phyloP scores from a whole-genome alignment of 495 filamentous ascomycete species.

The Lentithecium fluviatile region DNA sequence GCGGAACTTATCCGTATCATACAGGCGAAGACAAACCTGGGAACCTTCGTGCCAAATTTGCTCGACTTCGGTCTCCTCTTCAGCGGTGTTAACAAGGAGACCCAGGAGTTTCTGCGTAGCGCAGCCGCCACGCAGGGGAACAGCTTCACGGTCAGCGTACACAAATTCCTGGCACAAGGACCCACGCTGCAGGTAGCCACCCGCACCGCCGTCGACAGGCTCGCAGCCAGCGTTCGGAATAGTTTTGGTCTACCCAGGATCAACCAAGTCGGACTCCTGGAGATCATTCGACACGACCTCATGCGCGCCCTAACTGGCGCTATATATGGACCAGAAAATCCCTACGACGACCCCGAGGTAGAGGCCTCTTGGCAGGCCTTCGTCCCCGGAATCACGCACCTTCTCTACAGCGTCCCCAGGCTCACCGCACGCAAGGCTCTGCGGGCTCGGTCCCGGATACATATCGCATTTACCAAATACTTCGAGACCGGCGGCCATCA shows the following conservation, averaged over 20 bases:
- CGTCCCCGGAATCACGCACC: conserved; percentile 13
- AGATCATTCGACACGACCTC: conserved; percentile 40
- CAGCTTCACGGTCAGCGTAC: not conserved
- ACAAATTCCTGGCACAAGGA: conserved; percentile 6
- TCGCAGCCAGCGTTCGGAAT: conserved; percentile 40
- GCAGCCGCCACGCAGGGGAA: not conserved
- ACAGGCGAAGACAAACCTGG: conserved; percentile 40
- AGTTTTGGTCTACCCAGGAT: conserved; percentile 11
- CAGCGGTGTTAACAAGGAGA: conserved; percentile 38
- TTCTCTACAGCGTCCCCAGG: conserved; percentile 5
- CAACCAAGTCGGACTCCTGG: conserved; percentile 2
- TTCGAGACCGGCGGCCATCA: conserved; percentile 8
- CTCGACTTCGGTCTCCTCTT: conserved; percentile 41
- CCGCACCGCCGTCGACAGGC: conserved; percentile 43
- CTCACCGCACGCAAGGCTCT: conserved; percentile 4
- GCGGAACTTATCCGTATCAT: conserved; percentile 40
- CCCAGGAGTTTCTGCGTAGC: conserved; percentile 31
- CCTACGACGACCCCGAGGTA: conserved; percentile 45
- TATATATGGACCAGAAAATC: conserved; percentile 53
- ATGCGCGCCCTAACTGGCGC: conserved; percentile 50
- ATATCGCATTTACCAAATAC: conserved; percentile 10
- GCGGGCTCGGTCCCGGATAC: not conserved
- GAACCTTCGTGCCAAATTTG: conserved; percentile 43
- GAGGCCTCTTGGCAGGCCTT: conserved; percentile 45
- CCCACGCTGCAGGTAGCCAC: conserved; percentile 13